A percentile compares a stretch with the other conserved stretches of the same genome.
Conservation (phyloP, 768 basidiomycete genomes). For the Tubosaeta sp. region DNA sequence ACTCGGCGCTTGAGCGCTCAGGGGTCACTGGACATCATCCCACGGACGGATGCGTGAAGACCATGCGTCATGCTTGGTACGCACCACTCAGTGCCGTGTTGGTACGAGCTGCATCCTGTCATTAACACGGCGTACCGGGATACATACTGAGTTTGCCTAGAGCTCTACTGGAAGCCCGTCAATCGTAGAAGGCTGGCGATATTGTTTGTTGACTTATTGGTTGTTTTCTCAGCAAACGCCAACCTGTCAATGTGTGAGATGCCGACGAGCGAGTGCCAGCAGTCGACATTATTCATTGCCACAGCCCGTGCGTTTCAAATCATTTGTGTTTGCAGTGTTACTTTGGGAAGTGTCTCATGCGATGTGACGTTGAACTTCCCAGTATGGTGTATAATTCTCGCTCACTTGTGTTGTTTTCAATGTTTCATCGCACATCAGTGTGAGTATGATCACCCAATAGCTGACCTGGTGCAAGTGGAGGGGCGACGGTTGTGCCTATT, state of each 20-base stretch:
- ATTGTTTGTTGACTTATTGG: neutral
- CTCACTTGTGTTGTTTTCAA: neutral
- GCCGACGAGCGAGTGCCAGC: no score
- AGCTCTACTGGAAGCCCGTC: neutral
- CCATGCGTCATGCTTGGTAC: no score
- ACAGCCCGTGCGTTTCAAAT: neutral
- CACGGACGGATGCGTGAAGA: neutral
- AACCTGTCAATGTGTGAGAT: no score
- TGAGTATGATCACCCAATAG: no score
- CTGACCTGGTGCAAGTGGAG: no score
- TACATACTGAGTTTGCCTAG: neutral
- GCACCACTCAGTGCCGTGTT: no score
- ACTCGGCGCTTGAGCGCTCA: neutral
- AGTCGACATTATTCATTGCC: no score
- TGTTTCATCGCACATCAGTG: no score
- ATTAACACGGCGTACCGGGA: neutral
- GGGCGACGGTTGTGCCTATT: no score
- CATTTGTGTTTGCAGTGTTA: neutral
- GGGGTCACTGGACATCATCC: neutral
- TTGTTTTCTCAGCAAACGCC: neutral
- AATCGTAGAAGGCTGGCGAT: neutral
- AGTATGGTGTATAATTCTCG: no score
- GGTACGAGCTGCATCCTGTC: neutral
- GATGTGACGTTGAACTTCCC: no score
- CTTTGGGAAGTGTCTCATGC: neutral